phyloP scores from a whole-genome alignment of 2,329 filamentous ascomycete genomes.

The Cytospora mali region DNA sequence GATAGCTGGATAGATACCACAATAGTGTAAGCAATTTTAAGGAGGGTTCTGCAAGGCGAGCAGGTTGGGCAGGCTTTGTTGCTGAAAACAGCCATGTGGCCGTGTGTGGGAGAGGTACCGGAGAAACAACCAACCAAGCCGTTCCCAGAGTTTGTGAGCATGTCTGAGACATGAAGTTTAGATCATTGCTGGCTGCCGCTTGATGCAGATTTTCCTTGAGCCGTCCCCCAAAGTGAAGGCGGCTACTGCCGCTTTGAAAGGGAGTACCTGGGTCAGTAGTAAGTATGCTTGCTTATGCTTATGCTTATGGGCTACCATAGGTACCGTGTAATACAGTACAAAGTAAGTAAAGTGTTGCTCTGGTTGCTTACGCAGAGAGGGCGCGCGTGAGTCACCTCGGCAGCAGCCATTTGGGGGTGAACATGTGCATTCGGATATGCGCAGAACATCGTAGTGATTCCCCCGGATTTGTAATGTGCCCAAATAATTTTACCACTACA shows the following conservation, averaged over 20 bases:
- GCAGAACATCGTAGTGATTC: neutral
- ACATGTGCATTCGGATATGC: neutral
- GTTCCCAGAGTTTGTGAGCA: neutral
- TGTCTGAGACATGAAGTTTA: neutral
- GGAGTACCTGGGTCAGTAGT: too few species aligned
- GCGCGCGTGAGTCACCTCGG: neutral
- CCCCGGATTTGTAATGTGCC: neutral
- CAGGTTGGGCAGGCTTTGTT: neutral
- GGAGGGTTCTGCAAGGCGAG: neutral
- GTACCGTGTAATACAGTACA: too few species aligned
- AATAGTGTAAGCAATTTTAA: too few species aligned
- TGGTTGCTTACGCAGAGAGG: neutral
- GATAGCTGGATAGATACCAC: neutral
- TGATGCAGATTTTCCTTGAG: neutral
- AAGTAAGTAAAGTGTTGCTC: too few species aligned
- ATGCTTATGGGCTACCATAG: too few species aligned
- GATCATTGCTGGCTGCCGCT: neutral
- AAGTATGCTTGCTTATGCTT: too few species aligned
- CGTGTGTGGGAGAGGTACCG: neutral
- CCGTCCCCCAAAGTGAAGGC: too few species aligned
- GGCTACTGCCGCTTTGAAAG: too few species aligned
- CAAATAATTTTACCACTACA: neutral
- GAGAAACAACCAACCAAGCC: too few species aligned
- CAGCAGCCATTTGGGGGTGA: neutral
- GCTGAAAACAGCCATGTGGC: neutral